phyloP scores from a whole-genome alignment of 2,329 filamentous ascomycete genomes.

The Arthrobotrys pseudoclavata region DNA sequence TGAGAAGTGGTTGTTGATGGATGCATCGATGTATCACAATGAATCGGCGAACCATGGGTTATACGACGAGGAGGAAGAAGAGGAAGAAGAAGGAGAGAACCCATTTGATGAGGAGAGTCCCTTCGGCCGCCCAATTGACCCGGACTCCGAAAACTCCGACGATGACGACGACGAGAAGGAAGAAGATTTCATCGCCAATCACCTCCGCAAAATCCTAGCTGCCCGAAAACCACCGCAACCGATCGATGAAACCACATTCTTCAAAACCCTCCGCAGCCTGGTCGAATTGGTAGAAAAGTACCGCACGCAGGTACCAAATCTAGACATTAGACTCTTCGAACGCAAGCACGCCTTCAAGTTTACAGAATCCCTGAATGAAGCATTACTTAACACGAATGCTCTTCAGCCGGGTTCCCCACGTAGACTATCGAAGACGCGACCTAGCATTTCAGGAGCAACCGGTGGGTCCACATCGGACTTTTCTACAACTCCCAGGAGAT shows the following conservation, averaged over 20 bases:
- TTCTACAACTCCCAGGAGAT: slow-evolving; percentile 35
- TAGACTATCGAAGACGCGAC: slow-evolving; percentile 39
- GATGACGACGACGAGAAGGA: slow-evolving; percentile 44
- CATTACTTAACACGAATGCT: slow-evolving; percentile 61
- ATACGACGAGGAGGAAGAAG: slow-evolving; percentile 64
- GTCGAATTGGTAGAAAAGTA: slow-evolving; percentile 68
- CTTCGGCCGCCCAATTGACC: slow-evolving; percentile 37
- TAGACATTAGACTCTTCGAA: slow-evolving; percentile 69
- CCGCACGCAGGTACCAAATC: slow-evolving; percentile 67
- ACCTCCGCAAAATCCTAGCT: slow-evolving; percentile 64
- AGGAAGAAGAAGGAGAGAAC: slow-evolving; percentile 63
- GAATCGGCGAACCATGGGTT: slow-evolving; percentile 65
- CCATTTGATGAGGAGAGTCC: slow-evolving; percentile 27
- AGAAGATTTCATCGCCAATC: slow-evolving; percentile 42
- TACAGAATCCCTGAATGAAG: slow-evolving; percentile 68
- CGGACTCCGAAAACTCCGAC: slow-evolving; percentile 23
- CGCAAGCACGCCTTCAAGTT: slow-evolving; percentile 70
- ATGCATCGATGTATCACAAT: slow-evolving; percentile 74
- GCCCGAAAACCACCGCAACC: slow-evolving; percentile 64
- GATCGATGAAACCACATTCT: slow-evolving; percentile 47
- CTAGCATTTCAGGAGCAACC: slow-evolving; percentile 28
- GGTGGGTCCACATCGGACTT: slow-evolving; percentile 42
- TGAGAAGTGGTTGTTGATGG: slow-evolving; percentile 89
- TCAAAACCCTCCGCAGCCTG: slow-evolving; percentile 67
- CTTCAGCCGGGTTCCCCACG: slow-evolving; percentile 61